Conservation (phyloP, 2,329 filamentous ascomycete species). For the Periconia sp. region DNA sequence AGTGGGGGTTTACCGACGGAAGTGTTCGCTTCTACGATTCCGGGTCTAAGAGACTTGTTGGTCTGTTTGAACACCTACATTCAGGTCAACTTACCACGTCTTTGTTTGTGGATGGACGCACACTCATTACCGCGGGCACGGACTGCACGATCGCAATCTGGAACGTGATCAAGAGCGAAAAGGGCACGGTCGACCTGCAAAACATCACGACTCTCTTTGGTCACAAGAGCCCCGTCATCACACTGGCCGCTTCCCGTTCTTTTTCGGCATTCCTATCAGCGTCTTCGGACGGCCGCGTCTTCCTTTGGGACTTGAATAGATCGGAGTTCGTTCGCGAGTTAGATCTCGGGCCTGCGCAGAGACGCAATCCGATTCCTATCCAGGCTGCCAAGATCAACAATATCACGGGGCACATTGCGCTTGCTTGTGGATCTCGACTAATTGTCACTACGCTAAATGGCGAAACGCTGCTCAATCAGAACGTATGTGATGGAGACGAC, state of each 20-base stretch:
- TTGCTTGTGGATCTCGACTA: constrained; percentile 78
- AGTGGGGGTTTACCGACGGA: constrained; percentile 95
- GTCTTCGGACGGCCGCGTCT: constrained; percentile 79
- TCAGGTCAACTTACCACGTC: constrained; percentile 86
- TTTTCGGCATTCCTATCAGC: constrained; percentile 89
- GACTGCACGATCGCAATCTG: constrained; percentile 92
- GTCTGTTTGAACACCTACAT: constrained; percentile 92
- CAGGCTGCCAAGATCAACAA: constrained; percentile 89
- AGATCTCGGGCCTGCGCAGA: constrained; percentile 48
- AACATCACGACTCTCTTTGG: constrained; percentile 85
- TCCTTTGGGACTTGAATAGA: constrained; percentile 94
- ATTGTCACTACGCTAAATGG: constrained; percentile 89
- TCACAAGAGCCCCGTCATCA: constrained; percentile 82
- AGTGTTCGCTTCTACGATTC: constrained; percentile 89
- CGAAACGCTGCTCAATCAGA: constrained; percentile 78
- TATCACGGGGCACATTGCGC: constrained; percentile 84
- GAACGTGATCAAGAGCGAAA: constrained; percentile 70
- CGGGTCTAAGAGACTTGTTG: constrained; percentile 81
- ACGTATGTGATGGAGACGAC: constrained; percentile 72
- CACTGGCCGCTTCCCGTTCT: constrained; percentile 82
- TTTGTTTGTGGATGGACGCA: constrained; percentile 86
- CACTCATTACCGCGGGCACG: constrained; percentile 87
- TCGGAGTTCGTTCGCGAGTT: constrained; percentile 83
- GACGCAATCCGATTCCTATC: constrained; percentile 33
- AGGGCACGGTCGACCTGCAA: constrained; percentile 72